phyloP scores from a whole-genome alignment of 208 protist species.

The Acanthamoeba triangularis region DNA sequence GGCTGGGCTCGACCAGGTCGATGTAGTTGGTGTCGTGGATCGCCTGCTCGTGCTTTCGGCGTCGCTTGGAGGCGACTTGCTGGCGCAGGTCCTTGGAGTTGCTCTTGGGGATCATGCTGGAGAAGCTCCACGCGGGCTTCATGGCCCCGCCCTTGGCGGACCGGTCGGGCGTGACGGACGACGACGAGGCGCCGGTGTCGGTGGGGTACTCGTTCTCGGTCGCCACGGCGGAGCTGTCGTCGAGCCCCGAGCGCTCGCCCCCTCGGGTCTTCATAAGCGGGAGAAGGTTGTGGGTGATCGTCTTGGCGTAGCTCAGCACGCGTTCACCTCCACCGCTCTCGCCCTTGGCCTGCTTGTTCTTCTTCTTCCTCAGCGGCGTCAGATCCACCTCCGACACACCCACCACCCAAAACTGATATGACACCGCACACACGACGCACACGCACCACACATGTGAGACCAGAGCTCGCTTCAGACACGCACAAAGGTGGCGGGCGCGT shows the following conservation, averaged over 20 bases:
- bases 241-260: background rate
- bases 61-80: background rate
- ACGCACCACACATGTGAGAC: background rate
- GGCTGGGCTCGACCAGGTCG: background rate
- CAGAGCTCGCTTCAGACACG: background rate
- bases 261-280: constrained; percentile 4
- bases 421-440: background rate
- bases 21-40: background rate
- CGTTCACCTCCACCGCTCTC: background rate
- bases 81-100: background rate
- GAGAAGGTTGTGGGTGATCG: background rate
- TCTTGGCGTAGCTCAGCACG: constrained; percentile 8
- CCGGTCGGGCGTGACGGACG: background rate
- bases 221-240: background rate
- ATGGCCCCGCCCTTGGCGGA: background rate
- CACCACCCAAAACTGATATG: background rate
- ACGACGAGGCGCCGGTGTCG: background rate
- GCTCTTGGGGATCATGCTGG: constrained; percentile 25
- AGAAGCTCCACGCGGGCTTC: constrained; percentile 15
- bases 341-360: background rate
- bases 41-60: background rate
- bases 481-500: background rate
- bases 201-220: background rate
- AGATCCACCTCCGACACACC: constrained; percentile 20
- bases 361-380: constrained; percentile 6